Evolutionary conservation across 2,329 filamentous ascomycete species (phyloP), one percentile per base, ranked within the genome.

Genomic region (Aspergillus novoparasiticus): DNA sequence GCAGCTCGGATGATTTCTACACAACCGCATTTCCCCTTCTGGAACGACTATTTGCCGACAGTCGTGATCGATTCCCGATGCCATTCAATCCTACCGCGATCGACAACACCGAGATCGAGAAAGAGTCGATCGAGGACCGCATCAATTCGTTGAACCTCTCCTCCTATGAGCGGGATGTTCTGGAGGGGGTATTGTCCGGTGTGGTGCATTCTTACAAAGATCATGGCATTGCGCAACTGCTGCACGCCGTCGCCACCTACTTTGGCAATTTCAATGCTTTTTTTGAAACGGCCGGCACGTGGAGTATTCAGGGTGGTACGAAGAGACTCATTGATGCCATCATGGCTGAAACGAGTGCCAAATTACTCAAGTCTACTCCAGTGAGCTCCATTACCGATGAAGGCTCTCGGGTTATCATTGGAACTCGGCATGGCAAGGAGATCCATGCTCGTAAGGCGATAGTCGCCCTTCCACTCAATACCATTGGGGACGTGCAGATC

Each of bases 171-270:
- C 58, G 58, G 26, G 65, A 67, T 50, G 41, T 67, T 34, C 11
- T 67, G 26, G 63, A 67, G 30, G 65, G 63, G 11, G 60, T 50
- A 14, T 46, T 67, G 48, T 43, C 63, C 11, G 65, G 65, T 9
- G 21, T 67, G 12, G 53, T 67, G 16, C 60, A 65, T 43, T 65
- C 63, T 10, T 50, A 26, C 48, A 61, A 62, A 57, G 51, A 61
- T 34, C 65, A 67, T 45, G 65, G 65, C 11, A 59, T 67, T 32
- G 63, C 65, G 1, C 65, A 67, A 48, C 57, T 67, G 21, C 63
- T 65, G 10, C 60, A 67, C 23, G 58, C 57, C 21, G 63, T 65
- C n/a, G 63, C 65, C 9, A 57, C 60, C 16, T 63, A 51, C 30
- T 67, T 62, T 43, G 65, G 65, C 14, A 50, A 63, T n/a, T 62